Evolutionary conservation across 768 basidiomycete genomes (phyloP), one percentile per base, ranked within the genome.

Genomic region (Phylloporus scabripes): DNA sequence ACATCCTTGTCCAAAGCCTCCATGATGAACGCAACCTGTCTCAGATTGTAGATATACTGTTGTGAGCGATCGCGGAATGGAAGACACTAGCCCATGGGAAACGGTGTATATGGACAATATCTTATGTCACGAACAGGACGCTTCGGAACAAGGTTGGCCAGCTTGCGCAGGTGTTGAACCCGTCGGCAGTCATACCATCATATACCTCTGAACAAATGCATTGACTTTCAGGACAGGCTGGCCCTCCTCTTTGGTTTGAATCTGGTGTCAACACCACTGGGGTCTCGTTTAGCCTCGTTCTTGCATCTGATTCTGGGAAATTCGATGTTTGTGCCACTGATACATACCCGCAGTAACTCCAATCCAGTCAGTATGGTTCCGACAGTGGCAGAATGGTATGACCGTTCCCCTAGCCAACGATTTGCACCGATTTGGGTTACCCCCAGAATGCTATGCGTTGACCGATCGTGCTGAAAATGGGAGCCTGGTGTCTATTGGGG

Each of bases 31-130:
- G 91, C 7, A 89, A 92, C 59, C 73, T 94, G 31, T 81, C 79
- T 0, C 78, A 85, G 42, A 85, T 92, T 7, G 83, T 92, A 11
- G 87, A 94, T 64, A 72, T 94, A 44, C 73, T 94, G 18, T 89
- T 93, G 90, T 94, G 51, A 86, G 83, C 57, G 87, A 90, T 62
- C 85, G 90, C 55, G 88, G 88, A 9, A 92, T 91, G 87, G 83
- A 84, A 9, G 87, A 88, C 58, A 93, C 89, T 6, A 81, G 80
- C 56, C 77, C 87, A 53, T 83, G 83, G 2, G 79, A 85, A 44
- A 73, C 78, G 36, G 71, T 94, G 18, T 90, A 83, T 63, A 75
- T 94, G 56, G 89, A 93, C 60, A 87, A 62, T 34, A 48, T 59
- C 37, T 41, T 60, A 14, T 59, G 60, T n/a, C 42, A 28, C 24